Percentiles rank a stretch among this genome's conserved stretches.
Conservation (phyloP, 805 yeast species). For the Ogataea dorogensis region DNA sequence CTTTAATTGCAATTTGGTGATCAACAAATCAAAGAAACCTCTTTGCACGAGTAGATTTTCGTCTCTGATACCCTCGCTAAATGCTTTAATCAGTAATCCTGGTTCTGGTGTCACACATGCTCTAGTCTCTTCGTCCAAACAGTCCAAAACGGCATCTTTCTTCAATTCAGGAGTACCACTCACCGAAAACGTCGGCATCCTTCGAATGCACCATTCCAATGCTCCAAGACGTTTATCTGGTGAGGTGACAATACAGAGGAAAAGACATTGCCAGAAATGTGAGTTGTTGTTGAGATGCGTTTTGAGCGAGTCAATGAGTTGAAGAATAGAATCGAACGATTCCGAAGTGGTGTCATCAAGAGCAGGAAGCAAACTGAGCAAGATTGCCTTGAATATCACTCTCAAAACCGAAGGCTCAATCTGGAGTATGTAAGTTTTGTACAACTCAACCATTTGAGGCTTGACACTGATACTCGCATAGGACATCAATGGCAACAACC, state of each 20-base stretch:
- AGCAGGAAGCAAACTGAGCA: slow-evolving; percentile 78
- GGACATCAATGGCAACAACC: slow-evolving; percentile 83
- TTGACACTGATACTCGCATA: slow-evolving; percentile 88
- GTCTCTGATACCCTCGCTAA: slow-evolving; percentile 62
- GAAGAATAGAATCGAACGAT: slow-evolving; percentile 60
- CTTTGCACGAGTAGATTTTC: slow-evolving; percentile 76
- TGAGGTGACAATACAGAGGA: slow-evolving; percentile 70
- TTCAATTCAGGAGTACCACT: slow-evolving; percentile 6
- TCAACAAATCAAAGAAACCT: slow-evolving; percentile 81
- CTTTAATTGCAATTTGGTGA: slow-evolving; percentile 63
- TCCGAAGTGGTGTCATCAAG: slow-evolving; percentile 92
- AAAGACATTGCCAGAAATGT: slow-evolving; percentile 85
- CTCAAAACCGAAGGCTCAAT: slow-evolving; percentile 50
- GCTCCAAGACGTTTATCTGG: slow-evolving; percentile 85
- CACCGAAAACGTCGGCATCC: slow-evolving; percentile 57
- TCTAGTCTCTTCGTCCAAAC: slow-evolving; percentile 42
- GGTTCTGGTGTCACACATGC: slow-evolving; percentile 73
- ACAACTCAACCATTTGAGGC: slow-evolving; percentile 67
- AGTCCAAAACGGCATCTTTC: slow-evolving; percentile 24
- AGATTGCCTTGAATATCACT: slow-evolving; percentile 61
- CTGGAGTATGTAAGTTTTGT: slow-evolving; percentile 52
- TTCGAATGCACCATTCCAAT: slow-evolving; percentile 65
- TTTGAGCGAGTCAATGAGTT: slow-evolving; percentile 60
- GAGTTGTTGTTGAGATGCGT: slow-evolving; percentile 58
- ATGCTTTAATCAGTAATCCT: slow-evolving; percentile 72